phyloP scores from a whole-genome alignment of 495 filamentous ascomycete species.

The Echria macrotheca region DNA sequence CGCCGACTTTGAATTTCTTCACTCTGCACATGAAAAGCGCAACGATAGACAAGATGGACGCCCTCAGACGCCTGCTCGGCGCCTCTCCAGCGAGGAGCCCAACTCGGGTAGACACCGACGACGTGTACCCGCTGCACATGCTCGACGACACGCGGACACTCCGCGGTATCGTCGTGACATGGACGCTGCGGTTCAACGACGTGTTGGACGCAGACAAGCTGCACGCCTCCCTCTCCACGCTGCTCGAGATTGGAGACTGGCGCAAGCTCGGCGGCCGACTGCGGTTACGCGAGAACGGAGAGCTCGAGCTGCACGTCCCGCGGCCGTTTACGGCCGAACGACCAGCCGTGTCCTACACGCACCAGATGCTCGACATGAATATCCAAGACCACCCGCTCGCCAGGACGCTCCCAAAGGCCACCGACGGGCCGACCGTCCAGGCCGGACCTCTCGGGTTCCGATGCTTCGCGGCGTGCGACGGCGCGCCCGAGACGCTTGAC shows the following conservation, averaged over 20 bases:
- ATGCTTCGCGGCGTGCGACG: slow-evolving; percentile 12
- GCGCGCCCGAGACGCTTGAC: slow-evolving; percentile 26
- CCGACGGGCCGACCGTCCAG: slow-evolving; percentile 27
- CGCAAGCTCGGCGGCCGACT: slow-evolving; percentile 41
- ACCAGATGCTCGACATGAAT: slow-evolving; percentile 20
- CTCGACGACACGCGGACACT: slow-evolving; percentile 28
- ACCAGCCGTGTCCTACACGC: slow-evolving; percentile 35
- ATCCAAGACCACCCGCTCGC: slow-evolving; percentile 33
- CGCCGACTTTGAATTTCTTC: no score
- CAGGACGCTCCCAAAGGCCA: slow-evolving; percentile 23
- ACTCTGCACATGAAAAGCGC: no score
- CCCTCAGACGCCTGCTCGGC: neutral
- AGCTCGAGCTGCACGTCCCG: slow-evolving; percentile 45
- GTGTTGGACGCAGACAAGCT: slow-evolving; percentile 41
- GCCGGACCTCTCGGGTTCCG: slow-evolving; percentile 26
- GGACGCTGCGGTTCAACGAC: slow-evolving; percentile 40
- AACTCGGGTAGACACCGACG: slow-evolving; percentile 18
- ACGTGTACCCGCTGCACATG: slow-evolving; percentile 27
- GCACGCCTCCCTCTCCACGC: slow-evolving; percentile 28
- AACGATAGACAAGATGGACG: neutral
- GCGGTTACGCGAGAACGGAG: slow-evolving; percentile 29
- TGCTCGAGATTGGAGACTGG: slow-evolving; percentile 38
- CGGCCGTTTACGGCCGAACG: slow-evolving; percentile 31
- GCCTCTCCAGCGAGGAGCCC: neutral
- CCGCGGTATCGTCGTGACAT: slow-evolving; percentile 25